Conservation (phyloP, 805 yeast species). For the Deakozyma indianensis region DNA sequence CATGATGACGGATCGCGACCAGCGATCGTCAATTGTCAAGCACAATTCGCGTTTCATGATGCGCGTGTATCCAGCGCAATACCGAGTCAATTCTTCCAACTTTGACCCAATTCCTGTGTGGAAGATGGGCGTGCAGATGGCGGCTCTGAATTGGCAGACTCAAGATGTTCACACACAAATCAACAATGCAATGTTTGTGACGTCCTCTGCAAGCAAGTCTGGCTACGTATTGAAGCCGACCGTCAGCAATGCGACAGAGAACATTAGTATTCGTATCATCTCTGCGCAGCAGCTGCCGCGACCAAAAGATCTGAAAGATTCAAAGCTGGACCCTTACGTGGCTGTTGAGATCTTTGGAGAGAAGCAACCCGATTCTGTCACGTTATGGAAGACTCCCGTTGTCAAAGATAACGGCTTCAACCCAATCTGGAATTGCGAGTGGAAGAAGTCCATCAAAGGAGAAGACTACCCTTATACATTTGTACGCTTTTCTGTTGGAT, state of each 20-base stretch:
- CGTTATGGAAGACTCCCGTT: slow-evolving; percentile 18
- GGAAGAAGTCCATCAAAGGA: slow-evolving; percentile 28
- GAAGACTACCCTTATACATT: slow-evolving; percentile 20
- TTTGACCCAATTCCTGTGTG: slow-evolving; percentile 70
- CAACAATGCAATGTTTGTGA: slow-evolving; percentile 67
- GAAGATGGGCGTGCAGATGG: slow-evolving; percentile 84
- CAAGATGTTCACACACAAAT: slow-evolving; percentile 80
- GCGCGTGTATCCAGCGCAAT: slow-evolving; percentile 79
- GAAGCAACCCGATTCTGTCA: slow-evolving; percentile 4
- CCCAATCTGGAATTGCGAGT: slow-evolving; percentile 61
- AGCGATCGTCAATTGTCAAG: slow-evolving; percentile 42
- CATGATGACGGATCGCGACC: slow-evolving; percentile 48
- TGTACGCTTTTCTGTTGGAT: slow-evolving; percentile 21
- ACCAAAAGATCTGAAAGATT: slow-evolving; percentile 35
- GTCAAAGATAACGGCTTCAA: slow-evolving; percentile 68
- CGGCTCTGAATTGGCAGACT: slow-evolving; percentile 94
- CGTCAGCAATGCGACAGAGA: slow-evolving; percentile 5
- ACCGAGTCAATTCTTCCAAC: slow-evolving; percentile 64
- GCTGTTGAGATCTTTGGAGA: slow-evolving; percentile 43
- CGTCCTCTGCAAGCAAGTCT: slow-evolving; percentile 27
- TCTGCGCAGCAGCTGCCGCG: slow-evolving; percentile 82
- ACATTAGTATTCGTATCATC: slow-evolving; percentile 32
- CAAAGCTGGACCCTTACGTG: slow-evolving; percentile 45
- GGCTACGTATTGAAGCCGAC: slow-evolving; percentile 77
- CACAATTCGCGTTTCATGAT: slow-evolving; percentile 65